Base-by-base conservation (phyloP, 1,139 yeast genomes). In the Taphrina sp. region DNA sequence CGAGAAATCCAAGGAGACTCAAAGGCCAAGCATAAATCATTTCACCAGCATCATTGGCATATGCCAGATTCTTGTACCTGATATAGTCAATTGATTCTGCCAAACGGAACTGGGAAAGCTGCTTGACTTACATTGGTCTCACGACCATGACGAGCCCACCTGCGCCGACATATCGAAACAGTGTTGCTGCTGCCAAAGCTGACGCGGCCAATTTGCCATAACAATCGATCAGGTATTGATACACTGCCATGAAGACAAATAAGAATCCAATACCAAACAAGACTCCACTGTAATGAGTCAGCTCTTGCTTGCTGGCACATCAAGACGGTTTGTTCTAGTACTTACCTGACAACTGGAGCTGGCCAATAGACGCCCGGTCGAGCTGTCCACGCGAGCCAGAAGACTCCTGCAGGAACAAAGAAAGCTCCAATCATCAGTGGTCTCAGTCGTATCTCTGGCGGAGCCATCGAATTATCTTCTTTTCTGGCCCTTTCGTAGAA, bases 311-410 rank as follows among this genome's bases (percentile, higher is more conserved):
- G 31, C 19, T n/a, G 2, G 14, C 1, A 33, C 14, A n/a, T 33
- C 1, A 19, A 2, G 39, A 22, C 31, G 31, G 8, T 17, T 34
- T 5, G 37, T 5, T 12, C 16, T n/a, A n/a, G 7, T 8, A 12
- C 5, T 38, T 3, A 38, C 43, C 43, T 38, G 29, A 38, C 43
- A 14, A 38, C 43, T 8, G 43, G 43, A 10, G 43, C 43, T 2
- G 43, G 29, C 43, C 43, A 38, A 22, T 38, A 38, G 1, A 38
- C 43, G 16, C 43, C 43, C 1, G 43, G 43, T 16, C 43, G 86
- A 78, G 59, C 82, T 74, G 90, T 76, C 95, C 95, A 85, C 12
- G 84, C 95, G 59, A 85, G 74, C 94, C 94, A 85, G 69, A 86
- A 85, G 59, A 85, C 73, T 0, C 87, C 76, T 43, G 81, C 73